Evolutionary conservation across 2,329 filamentous ascomycete species (phyloP).

Genomic region (Venturiaceae sp.): DNA sequence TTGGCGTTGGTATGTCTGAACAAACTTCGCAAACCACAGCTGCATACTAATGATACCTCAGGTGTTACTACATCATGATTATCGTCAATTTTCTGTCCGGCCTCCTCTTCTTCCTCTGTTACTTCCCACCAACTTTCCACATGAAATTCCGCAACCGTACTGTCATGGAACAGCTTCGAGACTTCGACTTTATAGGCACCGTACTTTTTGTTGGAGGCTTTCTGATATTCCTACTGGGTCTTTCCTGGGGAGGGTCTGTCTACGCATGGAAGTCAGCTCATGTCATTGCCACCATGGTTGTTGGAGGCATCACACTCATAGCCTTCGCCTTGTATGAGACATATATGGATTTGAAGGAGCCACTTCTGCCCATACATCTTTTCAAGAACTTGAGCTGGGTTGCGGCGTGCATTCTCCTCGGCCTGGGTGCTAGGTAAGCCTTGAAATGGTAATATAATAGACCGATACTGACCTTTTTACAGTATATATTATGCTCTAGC

Average conservation of each 20-base stretch:
- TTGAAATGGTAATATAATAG: no score
- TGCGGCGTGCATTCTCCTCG: conserved; percentile 16
- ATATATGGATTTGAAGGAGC: conserved; percentile 18
- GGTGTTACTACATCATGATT: conserved; percentile 39
- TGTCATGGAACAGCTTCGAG: conserved; percentile 26
- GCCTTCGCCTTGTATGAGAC: conserved; percentile 26
- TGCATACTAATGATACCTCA: no score
- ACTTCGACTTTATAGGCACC: conserved; percentile 38
- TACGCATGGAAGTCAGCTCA: conserved; percentile 8
- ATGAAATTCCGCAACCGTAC: conserved; percentile 29
- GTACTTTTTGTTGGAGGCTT: conserved; percentile 36
- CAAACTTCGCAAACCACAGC: no score
- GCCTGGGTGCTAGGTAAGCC: conserved; percentile 21
- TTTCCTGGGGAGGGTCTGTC: conserved; percentile 31
- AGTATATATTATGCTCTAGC: conserved; percentile 14
- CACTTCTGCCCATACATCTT: conserved; percentile 26
- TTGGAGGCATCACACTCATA: conserved; percentile 25
- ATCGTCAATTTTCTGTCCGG: conserved; percentile 30
- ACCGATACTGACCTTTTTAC: no score
- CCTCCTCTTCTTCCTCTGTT: conserved; percentile 33
- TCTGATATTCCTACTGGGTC: conserved; percentile 35
- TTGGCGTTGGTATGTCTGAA: no score
- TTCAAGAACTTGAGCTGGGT: conserved; percentile 23
- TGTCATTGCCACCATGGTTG: conserved; percentile 13
- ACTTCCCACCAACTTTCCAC: conserved; percentile 32